A percentile compares a stretch with the other conserved stretches of the same genome.
These are phyloP conservation scores for Volvariella volvacea DNA, from an alignment of 1,284 basidiomycete genomes.

Conservation along the genomic window DNA sequence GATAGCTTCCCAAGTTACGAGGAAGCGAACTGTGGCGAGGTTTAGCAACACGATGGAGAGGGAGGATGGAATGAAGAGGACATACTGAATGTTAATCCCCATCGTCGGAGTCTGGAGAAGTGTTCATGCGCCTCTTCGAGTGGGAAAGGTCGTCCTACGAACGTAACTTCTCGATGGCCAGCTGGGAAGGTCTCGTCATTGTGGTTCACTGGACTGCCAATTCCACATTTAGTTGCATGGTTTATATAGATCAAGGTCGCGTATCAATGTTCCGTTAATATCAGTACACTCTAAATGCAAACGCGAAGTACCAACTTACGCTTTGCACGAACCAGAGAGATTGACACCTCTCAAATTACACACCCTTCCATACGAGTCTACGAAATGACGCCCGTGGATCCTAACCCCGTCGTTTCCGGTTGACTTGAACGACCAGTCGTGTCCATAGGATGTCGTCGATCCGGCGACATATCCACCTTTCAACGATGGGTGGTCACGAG, in stretches of 20 bases:
- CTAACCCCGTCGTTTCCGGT: constrained; percentile 48
- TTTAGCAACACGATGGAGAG: neutral
- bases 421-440: constrained; percentile 62
- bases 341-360: constrained; percentile 79
- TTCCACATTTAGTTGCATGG: constrained; percentile 5
- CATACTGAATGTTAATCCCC: constrained; percentile 84
- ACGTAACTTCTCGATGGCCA: constrained; percentile 59
- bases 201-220: constrained; percentile 52
- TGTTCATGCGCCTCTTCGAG: constrained; percentile 80
- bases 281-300: too few species aligned
- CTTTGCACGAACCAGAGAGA: constrained; percentile 75
- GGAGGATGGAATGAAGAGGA: constrained; percentile 9
- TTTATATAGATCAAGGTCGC: neutral
- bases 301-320: constrained; percentile 53
- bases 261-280: too few species aligned
- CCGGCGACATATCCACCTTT: constrained; percentile 37
- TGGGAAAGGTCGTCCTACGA: constrained; percentile 80
- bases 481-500: constrained; percentile 34
- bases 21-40: constrained; percentile 61
- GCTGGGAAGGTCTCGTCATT: constrained; percentile 58
- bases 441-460: constrained; percentile 48
- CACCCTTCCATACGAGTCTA: constrained; percentile 73
- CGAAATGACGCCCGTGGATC: constrained; percentile 65
- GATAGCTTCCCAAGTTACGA: constrained; percentile 95
- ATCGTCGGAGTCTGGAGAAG: constrained; percentile 70